Conservation (phyloP, 2,329 filamentous ascomycete genomes). For the Xylariaceae sp. region DNA sequence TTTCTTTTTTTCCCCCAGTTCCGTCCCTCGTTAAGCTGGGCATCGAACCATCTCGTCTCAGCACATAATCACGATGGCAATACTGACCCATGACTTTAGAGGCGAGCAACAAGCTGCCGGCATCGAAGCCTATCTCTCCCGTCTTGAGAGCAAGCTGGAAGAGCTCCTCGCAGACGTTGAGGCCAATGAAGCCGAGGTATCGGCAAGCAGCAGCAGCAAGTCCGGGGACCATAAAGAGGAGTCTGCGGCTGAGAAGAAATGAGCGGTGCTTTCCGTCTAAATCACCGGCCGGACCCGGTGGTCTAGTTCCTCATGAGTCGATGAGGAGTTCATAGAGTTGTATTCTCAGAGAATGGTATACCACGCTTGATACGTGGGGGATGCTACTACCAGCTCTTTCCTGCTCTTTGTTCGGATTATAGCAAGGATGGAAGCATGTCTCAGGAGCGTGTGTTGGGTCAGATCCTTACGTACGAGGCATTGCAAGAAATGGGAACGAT, state of each 20-base stretch:
- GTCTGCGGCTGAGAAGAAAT: constrained; percentile 4
- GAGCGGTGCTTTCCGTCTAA: background rate
- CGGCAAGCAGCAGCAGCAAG: background rate
- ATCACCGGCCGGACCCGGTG: background rate
- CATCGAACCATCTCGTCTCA: too few relatives aligned
- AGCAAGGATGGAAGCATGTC: too few relatives aligned
- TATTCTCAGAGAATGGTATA: too few relatives aligned
- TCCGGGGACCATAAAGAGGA: constrained; percentile 3
- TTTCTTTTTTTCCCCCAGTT: too few relatives aligned
- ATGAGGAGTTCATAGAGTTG: background rate
- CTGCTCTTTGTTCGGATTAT: too few relatives aligned
- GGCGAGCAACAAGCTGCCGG: constrained; percentile 33
- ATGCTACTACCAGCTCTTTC: too few relatives aligned
- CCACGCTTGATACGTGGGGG: too few relatives aligned
- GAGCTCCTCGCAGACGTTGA: constrained; percentile 32
- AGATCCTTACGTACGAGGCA: too few relatives aligned
- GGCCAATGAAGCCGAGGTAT: background rate
- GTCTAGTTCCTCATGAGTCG: background rate
- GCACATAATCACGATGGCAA: too few relatives aligned
- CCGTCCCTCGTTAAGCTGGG: too few relatives aligned
- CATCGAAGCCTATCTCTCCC: constrained; percentile 31
- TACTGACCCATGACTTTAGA: constrained; percentile 14
- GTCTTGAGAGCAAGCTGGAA: constrained; percentile 32
- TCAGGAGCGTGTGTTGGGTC: too few relatives aligned
- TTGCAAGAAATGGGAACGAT: too few relatives aligned